Evolutionary conservation across 768 basidiomycete genomes (phyloP).

Genomic region (Tylopilus subfusipes): DNA sequence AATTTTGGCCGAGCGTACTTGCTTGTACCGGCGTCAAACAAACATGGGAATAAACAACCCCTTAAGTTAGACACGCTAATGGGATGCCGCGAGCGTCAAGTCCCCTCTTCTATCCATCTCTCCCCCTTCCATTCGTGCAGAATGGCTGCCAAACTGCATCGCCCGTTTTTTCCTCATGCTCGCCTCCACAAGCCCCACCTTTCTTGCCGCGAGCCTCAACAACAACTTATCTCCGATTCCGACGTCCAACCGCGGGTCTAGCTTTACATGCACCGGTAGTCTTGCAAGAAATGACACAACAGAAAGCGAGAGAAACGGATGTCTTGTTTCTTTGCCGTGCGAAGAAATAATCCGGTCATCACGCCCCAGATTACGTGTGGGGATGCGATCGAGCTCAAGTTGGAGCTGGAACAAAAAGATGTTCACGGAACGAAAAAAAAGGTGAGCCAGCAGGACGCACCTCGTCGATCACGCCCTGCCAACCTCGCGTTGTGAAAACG

Average conservation of each 20-base stretch:
- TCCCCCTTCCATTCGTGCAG: conserved; percentile 74
- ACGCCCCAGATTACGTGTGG: conserved; percentile 84
- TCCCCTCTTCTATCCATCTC: conserved; percentile 53
- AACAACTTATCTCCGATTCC: conserved; percentile 90
- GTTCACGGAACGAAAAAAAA: background rate
- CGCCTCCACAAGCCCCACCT: conserved; percentile 73
- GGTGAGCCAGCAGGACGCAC: conserved; percentile 36
- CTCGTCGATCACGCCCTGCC: conserved; percentile 78
- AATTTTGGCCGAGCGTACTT: background rate
- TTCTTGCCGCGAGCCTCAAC: conserved; percentile 64
- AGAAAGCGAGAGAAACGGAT: conserved; percentile 83
- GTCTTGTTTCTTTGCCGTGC: conserved; percentile 88
- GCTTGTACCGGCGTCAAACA: conserved; percentile 7
- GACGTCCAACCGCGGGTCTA: conserved; percentile 69
- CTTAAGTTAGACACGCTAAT: background rate
- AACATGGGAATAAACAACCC: conserved; percentile 26
- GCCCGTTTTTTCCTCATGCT: conserved; percentile 82
- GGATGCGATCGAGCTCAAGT: conserved; percentile 83
- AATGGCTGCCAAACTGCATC: conserved; percentile 95
- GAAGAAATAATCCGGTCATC: conserved; percentile 93
- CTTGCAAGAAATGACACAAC: conserved; percentile 74
- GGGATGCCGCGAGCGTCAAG: conserved; percentile 17
- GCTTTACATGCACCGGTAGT: conserved; percentile 78
- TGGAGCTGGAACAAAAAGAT: conserved; percentile 58
- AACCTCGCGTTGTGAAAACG: conserved; percentile 63